These are phyloP conservation scores for Tylopilus sp. DNA, from an alignment of 768 basidiomycete species.

Conservation along the genomic window DNA sequence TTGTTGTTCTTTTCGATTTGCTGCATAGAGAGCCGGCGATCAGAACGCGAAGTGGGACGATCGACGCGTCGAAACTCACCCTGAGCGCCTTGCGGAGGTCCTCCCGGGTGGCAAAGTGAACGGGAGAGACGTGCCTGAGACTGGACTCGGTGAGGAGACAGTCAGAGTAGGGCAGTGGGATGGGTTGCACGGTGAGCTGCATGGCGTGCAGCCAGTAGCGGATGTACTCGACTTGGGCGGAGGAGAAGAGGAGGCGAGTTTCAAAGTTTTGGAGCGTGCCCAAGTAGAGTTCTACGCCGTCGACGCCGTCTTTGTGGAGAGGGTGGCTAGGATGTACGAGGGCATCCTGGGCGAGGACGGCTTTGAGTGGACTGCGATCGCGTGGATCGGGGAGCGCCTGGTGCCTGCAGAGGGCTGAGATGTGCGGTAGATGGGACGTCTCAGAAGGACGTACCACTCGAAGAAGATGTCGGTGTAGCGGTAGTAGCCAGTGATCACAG, in stretches of 20 bases:
- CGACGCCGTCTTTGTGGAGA: slow-evolving; percentile 54
- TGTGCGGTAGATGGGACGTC: background rate
- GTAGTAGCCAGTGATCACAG: slow-evolving; percentile 68
- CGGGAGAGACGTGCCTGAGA: slow-evolving; percentile 55
- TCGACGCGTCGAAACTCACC: slow-evolving; percentile 33
- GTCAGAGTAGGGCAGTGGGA: slow-evolving; percentile 76
- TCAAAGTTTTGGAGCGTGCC: slow-evolving; percentile 77
- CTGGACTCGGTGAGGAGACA: slow-evolving; percentile 63
- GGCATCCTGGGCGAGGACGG: slow-evolving; percentile 66
- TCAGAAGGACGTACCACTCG: slow-evolving; percentile 56
- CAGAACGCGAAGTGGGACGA: background rate
- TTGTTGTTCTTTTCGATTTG: slow-evolving; percentile 80
- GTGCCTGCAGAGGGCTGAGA: slow-evolving; percentile 40
- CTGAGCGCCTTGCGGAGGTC: slow-evolving; percentile 59
- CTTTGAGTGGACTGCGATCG: slow-evolving; percentile 63
- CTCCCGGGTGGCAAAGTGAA: slow-evolving; percentile 50
- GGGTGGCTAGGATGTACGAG: slow-evolving; percentile 72
- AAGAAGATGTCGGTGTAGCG: slow-evolving; percentile 85
- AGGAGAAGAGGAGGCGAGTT: slow-evolving; percentile 77
- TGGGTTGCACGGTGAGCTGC: slow-evolving; percentile 56
- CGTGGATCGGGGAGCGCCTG: slow-evolving; percentile 53
- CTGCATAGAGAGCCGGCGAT: slow-evolving; percentile 35
- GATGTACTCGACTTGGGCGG: slow-evolving; percentile 80
- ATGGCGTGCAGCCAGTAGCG: slow-evolving; percentile 81
- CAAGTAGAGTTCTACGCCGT: slow-evolving; percentile 70